Percentiles rank a stretch among this genome's conserved stretches.
Conservation (phyloP, 441 rosid genomes). For the Metrosideros polymorpha region DNA sequence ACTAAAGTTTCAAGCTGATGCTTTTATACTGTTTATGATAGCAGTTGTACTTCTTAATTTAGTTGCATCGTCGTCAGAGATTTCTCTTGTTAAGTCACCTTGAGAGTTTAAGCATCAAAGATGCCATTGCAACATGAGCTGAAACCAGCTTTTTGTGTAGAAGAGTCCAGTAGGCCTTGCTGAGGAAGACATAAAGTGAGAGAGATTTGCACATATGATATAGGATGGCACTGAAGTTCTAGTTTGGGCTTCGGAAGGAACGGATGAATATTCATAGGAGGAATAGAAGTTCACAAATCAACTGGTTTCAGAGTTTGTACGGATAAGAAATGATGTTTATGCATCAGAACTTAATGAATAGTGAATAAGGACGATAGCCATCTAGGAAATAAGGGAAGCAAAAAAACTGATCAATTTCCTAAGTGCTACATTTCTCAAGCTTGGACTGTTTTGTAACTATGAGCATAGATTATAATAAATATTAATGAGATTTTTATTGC, state of each 20-base stretch:
- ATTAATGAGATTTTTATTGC: not conserved
- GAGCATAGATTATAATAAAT: not conserved
- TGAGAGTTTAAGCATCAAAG: not conserved
- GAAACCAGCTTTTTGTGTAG: not conserved
- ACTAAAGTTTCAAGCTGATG: not conserved
- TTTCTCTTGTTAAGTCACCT: not conserved
- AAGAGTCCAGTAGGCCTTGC: not conserved
- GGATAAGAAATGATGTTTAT: not conserved
- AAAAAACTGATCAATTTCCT: not conserved
- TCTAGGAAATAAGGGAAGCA: not conserved
- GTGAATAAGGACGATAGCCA: not conserved
- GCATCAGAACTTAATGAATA: not conserved
- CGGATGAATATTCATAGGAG: not conserved
- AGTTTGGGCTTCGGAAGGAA: not conserved
- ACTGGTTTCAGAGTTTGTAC: not conserved
- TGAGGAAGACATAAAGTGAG: not conserved
- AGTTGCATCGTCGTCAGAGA: not conserved
- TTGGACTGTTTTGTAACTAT: not conserved
- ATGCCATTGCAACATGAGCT: not conserved
- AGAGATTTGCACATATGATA: not conserved
- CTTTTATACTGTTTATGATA: not conserved
- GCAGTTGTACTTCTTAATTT: not conserved
- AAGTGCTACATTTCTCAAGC: not conserved
- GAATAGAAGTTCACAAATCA: not conserved
- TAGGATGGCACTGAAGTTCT: not conserved